Evolutionary conservation across 805 yeast species (phyloP).

Genomic region (Yamadazyma olivae): DNA sequence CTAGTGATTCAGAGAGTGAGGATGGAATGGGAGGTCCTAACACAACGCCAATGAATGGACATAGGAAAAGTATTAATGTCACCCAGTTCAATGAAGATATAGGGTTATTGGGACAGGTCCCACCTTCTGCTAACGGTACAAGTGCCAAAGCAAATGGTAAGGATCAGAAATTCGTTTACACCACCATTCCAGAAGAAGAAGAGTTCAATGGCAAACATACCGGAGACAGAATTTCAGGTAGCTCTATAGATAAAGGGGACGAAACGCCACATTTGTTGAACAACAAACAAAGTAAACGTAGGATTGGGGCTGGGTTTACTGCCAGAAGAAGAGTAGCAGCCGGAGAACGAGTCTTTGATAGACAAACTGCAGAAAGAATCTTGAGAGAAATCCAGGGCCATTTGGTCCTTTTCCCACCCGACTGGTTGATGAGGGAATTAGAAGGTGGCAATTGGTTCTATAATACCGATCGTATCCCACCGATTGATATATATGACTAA

Average conservation of each 20-base stretch:
- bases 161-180: constrained; percentile 4
- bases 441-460: constrained; percentile 95
- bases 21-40: constrained; percentile 5
- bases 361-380: constrained; percentile 72
- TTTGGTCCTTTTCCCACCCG: constrained; percentile 85
- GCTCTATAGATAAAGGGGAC: not conserved
- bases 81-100: constrained; percentile 25
- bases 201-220: not conserved
- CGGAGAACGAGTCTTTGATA: constrained; percentile 58
- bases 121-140: constrained; percentile 15
- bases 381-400: constrained; percentile 78
- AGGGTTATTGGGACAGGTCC: constrained; percentile 36
- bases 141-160: not conserved
- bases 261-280: not conserved
- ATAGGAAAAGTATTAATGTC: constrained; percentile 21
- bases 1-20: constrained; percentile 13
- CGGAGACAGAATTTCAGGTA: not conserved
- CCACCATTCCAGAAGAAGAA: not conserved
- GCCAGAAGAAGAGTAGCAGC: constrained; percentile 31
- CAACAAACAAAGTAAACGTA: constrained; percentile 7
- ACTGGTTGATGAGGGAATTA: constrained; percentile 84
- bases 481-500: constrained; percentile 87
- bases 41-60: constrained; percentile 4
- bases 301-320: constrained; percentile 13
- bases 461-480: constrained; percentile 90